Conservation (phyloP, 108 stramenopile genomes). For the Skeletonema costatum region DNA sequence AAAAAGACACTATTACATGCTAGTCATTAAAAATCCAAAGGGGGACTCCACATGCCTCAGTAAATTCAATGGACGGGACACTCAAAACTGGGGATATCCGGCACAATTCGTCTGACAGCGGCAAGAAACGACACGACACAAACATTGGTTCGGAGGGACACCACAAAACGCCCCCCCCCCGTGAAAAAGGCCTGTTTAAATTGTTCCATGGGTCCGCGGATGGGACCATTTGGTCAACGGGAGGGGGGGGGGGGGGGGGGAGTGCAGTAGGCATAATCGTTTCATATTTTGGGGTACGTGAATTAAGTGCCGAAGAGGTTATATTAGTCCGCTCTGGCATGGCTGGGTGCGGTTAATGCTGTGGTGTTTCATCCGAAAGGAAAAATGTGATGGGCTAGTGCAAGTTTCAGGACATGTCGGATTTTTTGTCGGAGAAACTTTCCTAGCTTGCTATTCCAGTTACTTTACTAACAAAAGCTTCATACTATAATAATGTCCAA, state of each 20-base stretch:
- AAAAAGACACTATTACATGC: slow-evolving; percentile 81
- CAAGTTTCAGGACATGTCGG: slow-evolving; percentile 60
- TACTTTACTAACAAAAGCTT: no score
- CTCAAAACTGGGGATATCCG: slow-evolving; percentile 80
- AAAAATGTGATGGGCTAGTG: slow-evolving; percentile 68
- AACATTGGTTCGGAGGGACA: slow-evolving; percentile 70
- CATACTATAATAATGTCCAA: neutral
- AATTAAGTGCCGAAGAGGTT: slow-evolving; percentile 78
- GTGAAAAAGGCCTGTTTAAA: slow-evolving; percentile 88
- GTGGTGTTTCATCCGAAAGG: slow-evolving; percentile 79
- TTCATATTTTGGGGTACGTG: slow-evolving; percentile 95
- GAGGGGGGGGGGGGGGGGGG: no score
- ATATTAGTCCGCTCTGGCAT: slow-evolving; percentile 87
- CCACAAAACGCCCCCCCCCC: slow-evolving; percentile 83
- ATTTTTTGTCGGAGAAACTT: slow-evolving; percentile 74
- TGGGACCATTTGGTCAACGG: slow-evolving; percentile 84
- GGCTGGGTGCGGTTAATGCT: slow-evolving; percentile 84
- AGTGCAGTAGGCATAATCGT: slow-evolving; percentile 81
- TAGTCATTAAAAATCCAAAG: slow-evolving; percentile 67
- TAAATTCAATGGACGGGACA: slow-evolving; percentile 86
- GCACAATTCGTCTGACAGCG: slow-evolving; percentile 60
- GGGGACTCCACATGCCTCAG: slow-evolving; percentile 79
- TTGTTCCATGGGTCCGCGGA: slow-evolving; percentile 86
- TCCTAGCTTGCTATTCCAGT: slow-evolving; percentile 11
- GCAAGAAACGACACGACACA: slow-evolving; percentile 56